These are phyloP conservation scores for Schrenkiella parvula DNA, from an alignment of 345 rosid genomes.

Conservation along the genomic window DNA sequence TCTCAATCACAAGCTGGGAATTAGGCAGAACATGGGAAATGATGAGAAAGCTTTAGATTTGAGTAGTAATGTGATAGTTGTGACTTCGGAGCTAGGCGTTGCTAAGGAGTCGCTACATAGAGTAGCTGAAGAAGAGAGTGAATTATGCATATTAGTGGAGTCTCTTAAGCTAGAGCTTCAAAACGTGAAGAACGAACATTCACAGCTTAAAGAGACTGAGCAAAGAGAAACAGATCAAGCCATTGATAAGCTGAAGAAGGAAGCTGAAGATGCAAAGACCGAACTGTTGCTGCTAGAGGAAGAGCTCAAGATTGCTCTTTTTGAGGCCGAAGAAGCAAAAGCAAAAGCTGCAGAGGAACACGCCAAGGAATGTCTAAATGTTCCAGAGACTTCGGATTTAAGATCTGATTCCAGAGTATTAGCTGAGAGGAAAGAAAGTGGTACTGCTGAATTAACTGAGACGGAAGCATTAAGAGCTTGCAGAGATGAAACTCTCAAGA, in stretches of 20 bases:
- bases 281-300: constrained; percentile 45
- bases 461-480: constrained; percentile 91
- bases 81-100: constrained; percentile 69
- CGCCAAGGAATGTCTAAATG: constrained; percentile 54
- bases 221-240: constrained; percentile 62
- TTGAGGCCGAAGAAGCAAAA: constrained; percentile 74
- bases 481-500: constrained; percentile 73
- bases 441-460: constrained; percentile 69
- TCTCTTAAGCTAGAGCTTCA: constrained; percentile 70
- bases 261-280: constrained; percentile 53
- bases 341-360: constrained; percentile 42
- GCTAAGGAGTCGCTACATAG: constrained; percentile 86
- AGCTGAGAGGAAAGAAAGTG: constrained; percentile 71
- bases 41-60: constrained; percentile 61
- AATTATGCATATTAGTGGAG: constrained; percentile 53
- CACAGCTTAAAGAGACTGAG: constrained; percentile 54
- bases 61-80: constrained; percentile 51
- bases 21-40: constrained; percentile 48
- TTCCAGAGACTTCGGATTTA: constrained; percentile 53
- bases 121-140: constrained; percentile 75
- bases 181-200: constrained; percentile 71
- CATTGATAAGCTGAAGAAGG: constrained; percentile 56
- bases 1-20: constrained; percentile 46
- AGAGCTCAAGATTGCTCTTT: constrained; percentile 56
- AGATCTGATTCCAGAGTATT: constrained; percentile 58